phyloP scores from a whole-genome alignment of 2,329 filamentous ascomycete genomes.

The Diaporthe batatas region DNA sequence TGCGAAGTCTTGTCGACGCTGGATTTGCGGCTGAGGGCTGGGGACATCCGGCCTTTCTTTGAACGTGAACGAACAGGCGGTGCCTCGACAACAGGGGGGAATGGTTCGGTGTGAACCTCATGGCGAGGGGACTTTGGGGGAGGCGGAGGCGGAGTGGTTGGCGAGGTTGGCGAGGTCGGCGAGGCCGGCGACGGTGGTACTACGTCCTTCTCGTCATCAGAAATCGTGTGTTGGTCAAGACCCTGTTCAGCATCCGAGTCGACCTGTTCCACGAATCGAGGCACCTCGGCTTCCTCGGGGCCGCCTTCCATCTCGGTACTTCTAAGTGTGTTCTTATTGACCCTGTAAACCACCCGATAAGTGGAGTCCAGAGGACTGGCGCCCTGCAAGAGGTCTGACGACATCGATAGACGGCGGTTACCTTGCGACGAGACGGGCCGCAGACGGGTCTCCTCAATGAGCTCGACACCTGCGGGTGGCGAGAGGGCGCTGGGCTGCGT shows the following conservation, averaged over 20 bases:
- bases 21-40: slow-evolving; percentile 26
- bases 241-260: slow-evolving; percentile 48
- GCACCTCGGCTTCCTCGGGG: slow-evolving; percentile 42
- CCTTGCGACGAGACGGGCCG: slow-evolving; percentile 52
- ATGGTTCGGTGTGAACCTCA: neutral
- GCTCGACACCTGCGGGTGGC: slow-evolving; percentile 70
- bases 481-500: slow-evolving; percentile 63
- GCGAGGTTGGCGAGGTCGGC: slow-evolving; percentile 39
- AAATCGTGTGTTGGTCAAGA: slow-evolving; percentile 47
- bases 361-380: slow-evolving; percentile 47
- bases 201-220: slow-evolving; percentile 45
- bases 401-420: slow-evolving; percentile 36
- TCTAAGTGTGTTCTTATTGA: slow-evolving; percentile 65
- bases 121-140: slow-evolving; percentile 44
- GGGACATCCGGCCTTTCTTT: slow-evolving; percentile 6
- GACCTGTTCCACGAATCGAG: slow-evolving; percentile 44
- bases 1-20: slow-evolving; percentile 42
- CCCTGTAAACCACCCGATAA: slow-evolving; percentile 71
- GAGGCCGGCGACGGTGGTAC: slow-evolving; percentile 40
- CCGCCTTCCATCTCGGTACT: slow-evolving; percentile 53
- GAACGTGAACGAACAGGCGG: neutral
- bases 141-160: slow-evolving; percentile 40
- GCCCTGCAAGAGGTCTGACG: slow-evolving; percentile 41
- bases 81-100: neutral
- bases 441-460: slow-evolving; percentile 63